Conservation (phyloP, 225 moss, liverwort and hornwort genomes). For the Rhytidiadelphus loreus region DNA sequence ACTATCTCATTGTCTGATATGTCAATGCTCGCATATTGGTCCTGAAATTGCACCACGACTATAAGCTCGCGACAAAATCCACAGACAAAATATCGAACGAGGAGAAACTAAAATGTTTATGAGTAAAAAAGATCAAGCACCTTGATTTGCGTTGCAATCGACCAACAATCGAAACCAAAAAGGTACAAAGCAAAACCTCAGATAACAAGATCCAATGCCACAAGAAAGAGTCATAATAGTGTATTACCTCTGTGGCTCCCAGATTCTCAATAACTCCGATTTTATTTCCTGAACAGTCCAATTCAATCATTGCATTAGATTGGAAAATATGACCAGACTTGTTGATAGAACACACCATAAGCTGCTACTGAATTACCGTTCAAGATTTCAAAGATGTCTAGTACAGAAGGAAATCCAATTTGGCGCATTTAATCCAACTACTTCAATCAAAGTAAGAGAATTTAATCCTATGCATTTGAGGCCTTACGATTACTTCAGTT, state of each 20-base stretch:
- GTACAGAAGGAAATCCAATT: neutral
- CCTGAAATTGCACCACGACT: constrained; percentile 33
- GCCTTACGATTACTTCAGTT: neutral
- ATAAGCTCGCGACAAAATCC: neutral
- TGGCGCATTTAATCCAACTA: neutral
- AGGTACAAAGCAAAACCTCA: neutral
- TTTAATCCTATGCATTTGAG: neutral
- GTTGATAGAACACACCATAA: neutral
- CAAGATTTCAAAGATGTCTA: neutral
- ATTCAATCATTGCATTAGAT: neutral
- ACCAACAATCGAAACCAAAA: neutral
- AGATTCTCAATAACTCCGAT: constrained; percentile 91
- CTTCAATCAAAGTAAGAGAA: neutral
- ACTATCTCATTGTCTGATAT: constrained; percentile 98
- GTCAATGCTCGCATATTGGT: constrained; percentile 98
- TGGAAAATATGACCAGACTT: neutral
- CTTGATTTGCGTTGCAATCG: neutral
- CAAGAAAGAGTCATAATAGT: neutral
- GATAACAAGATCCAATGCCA: neutral
- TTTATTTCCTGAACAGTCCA: constrained; percentile 68
- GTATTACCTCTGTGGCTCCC: constrained; percentile 89
- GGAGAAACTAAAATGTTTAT: neutral
- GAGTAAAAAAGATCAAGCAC: neutral
- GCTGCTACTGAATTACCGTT: neutral
- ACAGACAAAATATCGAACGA: neutral